Evolutionary conservation across 2,329 filamentous ascomycete species (phyloP).

Genomic region (Claviceps quebecensis): DNA sequence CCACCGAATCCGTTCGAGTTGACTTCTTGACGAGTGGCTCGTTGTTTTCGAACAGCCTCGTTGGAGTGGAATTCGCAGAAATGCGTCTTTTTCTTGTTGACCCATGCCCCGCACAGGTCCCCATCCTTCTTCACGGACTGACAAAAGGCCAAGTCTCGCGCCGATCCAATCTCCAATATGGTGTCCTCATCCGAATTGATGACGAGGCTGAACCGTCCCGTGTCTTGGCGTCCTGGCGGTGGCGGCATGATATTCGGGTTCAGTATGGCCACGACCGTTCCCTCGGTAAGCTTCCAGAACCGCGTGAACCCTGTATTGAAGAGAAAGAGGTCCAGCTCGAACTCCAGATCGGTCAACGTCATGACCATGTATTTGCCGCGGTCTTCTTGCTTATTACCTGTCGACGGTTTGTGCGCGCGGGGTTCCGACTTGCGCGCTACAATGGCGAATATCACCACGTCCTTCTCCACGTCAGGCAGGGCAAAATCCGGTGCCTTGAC

Average conservation of each 20-base stretch:
- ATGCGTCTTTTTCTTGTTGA: constrained; percentile 77
- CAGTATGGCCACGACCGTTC: constrained; percentile 83
- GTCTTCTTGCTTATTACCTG: constrained; percentile 34
- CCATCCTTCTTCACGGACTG: constrained; percentile 77
- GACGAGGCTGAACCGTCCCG: constrained; percentile 72
- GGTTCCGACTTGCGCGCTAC: constrained; percentile 82
- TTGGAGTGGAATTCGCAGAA: constrained; percentile 91
- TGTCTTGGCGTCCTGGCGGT: constrained; percentile 57
- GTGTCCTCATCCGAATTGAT: constrained; percentile 78
- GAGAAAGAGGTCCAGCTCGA: constrained; percentile 81
- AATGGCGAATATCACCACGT: constrained; percentile 80
- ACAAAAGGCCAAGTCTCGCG: constrained; percentile 80
- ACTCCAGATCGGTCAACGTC: constrained; percentile 74
- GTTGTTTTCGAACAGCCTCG: constrained; percentile 56
- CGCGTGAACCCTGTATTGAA: constrained; percentile 83
- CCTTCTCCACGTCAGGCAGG: constrained; percentile 68
- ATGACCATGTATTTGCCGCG: constrained; percentile 87
- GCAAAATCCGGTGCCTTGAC: constrained; percentile 76
- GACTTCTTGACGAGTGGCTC: constrained; percentile 59
- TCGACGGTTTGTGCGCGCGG: constrained; percentile 38
- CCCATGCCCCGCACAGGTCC: constrained; percentile 64
- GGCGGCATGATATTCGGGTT: constrained; percentile 89
- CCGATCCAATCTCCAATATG: constrained; percentile 73
- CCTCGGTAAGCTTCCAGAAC: constrained; percentile 86
- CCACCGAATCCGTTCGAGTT: constrained; percentile 48